A percentile compares a stretch with the other conserved stretches of the same genome.
Conservation (phyloP, 768 basidiomycete species). For the Leccinum arenicola region DNA sequence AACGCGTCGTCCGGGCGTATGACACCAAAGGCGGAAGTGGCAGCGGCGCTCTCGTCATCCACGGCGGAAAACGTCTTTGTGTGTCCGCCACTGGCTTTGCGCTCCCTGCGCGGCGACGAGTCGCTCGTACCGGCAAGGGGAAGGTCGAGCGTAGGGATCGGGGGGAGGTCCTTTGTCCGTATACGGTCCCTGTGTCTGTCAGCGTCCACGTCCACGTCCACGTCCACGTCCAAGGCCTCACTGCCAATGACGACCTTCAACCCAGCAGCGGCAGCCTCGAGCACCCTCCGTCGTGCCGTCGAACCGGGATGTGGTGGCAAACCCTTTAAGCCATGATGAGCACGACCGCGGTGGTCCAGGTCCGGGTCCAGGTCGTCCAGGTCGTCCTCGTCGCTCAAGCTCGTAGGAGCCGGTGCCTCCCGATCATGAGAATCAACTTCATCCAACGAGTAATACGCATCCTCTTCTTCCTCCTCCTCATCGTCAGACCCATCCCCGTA, state of each 20-base stretch:
- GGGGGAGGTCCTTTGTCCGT: slow-evolving; percentile 52
- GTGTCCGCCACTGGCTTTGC: neutral
- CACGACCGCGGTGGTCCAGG: neutral
- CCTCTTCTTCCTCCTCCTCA: slow-evolving; percentile 29
- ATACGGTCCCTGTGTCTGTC: slow-evolving; percentile 21
- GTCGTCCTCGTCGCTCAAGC: neutral
- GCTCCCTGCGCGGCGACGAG: neutral
- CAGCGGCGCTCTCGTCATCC: slow-evolving; percentile 1
- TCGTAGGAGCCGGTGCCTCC: neutral
- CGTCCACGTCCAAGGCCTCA: neutral
- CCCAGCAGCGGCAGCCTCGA: slow-evolving; percentile 71
- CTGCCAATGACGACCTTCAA: slow-evolving; percentile 57
- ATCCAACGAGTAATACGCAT: slow-evolving; percentile 32
- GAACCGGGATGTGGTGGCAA: neutral
- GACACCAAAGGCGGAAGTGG: slow-evolving; percentile 10
- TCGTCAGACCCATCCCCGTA: neutral
- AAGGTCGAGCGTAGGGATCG: slow-evolving; percentile 36
- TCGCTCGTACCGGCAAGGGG: slow-evolving; percentile 7
- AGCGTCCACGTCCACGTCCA: neutral
- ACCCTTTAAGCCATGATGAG: neutral
- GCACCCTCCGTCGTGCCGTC: slow-evolving; percentile 57
- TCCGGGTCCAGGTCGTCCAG: neutral
- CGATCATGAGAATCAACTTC: slow-evolving; percentile 40
- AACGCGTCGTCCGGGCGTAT: slow-evolving; percentile 75
- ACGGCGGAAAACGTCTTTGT: neutral